Conservation (phyloP, 2,329 filamentous ascomycete species). For the Colletotrichum eleusines region DNA sequence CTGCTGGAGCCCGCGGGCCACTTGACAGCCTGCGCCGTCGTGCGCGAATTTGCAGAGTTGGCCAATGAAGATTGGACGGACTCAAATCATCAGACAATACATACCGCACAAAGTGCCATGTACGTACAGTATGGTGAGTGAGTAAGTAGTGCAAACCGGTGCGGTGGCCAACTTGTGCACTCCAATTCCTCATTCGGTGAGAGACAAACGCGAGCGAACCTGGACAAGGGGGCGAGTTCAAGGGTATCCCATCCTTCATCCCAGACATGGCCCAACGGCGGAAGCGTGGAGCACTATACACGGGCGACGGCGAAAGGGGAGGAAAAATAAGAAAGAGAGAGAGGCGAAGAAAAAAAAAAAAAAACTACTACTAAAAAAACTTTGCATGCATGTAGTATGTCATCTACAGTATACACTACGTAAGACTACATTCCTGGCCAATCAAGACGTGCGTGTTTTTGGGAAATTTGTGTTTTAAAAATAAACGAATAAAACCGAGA, state of each 20-base stretch:
- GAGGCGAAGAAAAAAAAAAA: background rate
- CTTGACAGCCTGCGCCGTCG: background rate
- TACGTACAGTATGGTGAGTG: background rate
- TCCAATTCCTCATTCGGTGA: background rate
- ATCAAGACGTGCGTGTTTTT: too few relatives aligned
- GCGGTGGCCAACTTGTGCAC: constrained; percentile 6
- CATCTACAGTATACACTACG: too few relatives aligned
- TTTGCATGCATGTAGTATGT: too few relatives aligned
- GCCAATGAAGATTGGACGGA: constrained; percentile 16
- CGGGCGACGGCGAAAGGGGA: background rate
- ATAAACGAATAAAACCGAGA: background rate
- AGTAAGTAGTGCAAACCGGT: too few relatives aligned
- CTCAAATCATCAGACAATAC: constrained; percentile 3
- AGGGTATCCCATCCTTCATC: background rate
- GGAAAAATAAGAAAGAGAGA: too few relatives aligned
- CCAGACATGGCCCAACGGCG: too few relatives aligned
- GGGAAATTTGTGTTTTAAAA: background rate
- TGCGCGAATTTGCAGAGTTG: background rate
- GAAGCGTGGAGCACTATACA: background rate
- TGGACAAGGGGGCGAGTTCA: background rate
- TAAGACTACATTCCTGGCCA: too few relatives aligned
- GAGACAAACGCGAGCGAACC: constrained; percentile 6
- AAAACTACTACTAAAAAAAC: too few relatives aligned
- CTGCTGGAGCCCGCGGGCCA: background rate
- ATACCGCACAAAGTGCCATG: background rate